phyloP scores from a whole-genome alignment of 345 rosid genomes.

The Citrus hindsii region DNA sequence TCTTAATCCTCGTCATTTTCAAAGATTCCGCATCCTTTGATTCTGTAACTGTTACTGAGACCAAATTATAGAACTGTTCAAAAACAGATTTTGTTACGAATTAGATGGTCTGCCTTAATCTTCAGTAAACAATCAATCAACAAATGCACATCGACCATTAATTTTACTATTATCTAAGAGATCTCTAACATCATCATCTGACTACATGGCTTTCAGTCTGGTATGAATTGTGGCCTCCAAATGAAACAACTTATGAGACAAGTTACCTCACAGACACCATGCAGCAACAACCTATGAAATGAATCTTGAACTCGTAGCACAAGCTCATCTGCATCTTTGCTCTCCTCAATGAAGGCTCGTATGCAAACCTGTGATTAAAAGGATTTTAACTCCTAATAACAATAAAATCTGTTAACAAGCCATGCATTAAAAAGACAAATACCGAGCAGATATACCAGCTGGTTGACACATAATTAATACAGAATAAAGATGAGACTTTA shows the following conservation, averaged over 20 bases:
- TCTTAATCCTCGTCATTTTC: constrained; percentile 65
- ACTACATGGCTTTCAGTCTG: background rate
- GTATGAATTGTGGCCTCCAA: background rate
- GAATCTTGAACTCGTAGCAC: constrained; percentile 77
- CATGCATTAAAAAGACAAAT: background rate
- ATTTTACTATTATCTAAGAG: background rate
- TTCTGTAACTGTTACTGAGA: constrained; percentile 57
- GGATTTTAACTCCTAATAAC: background rate
- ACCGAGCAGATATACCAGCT: background rate
- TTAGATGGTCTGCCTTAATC: background rate
- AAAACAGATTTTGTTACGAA: background rate
- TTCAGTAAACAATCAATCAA: background rate
- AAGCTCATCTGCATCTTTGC: constrained; percentile 55
- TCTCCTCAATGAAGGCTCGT: constrained; percentile 53
- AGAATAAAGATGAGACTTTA: background rate
- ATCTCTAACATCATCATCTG: too few relatives aligned
- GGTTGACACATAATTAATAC: background rate
- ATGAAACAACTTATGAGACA: background rate
- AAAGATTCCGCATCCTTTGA: constrained; percentile 32
- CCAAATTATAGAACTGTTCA: constrained; percentile 80
- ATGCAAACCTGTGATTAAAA: constrained; percentile 49
- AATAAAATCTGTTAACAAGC: background rate
- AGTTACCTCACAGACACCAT: constrained; percentile 90
- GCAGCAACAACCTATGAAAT: constrained; percentile 82
- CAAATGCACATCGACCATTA: background rate